Evolutionary conservation across 2,329 filamentous ascomycete species (phyloP), one percentile per base, ranked within the genome.

Genomic region (Aurifilum marmelostoma): DNA sequence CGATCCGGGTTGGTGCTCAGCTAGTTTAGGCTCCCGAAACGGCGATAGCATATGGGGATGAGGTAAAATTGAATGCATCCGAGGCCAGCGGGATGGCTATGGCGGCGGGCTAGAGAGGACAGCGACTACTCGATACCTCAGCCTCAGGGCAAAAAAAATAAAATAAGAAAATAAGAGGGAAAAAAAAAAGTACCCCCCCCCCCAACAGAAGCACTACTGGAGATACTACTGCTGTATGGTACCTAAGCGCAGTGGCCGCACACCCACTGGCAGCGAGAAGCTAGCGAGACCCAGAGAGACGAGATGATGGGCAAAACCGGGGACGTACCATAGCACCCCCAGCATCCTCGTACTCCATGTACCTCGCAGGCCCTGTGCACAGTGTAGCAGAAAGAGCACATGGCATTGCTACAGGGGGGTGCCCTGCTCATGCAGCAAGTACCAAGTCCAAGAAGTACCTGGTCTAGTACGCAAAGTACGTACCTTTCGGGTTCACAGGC

Each of bases 211-310:
- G 67, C 60, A 50, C 69, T 63, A 65, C 65, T 60, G 47, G 69
- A 43, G 43, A 47, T 47, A 47, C 43, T n/a, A n/a, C n/a, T n/a
- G n/a, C n/a, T n/a, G n/a, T 43, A 43, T 43, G 41, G 41, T 43
- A 66, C 64, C 58, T 69, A 66, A 66, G 63, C 50, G 61, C 67
- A 68, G 47, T 41, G 43, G 39, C 60, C 58, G 54, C 65, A 37
- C 39, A 58, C 50, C 27, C 58, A 63, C 37, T 54, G 34, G 32
- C 39, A 56, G 67, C 54, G 61, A 63, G 61, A 60, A 41, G 18
- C 52, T 47, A 89, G 88, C 71, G 89, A 93, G 74, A 89, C 93
- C 73, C 89, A 92, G 77, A 92, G 77, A 66, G 69, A 68, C 58
- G 58, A 70, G 63, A 68, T 59, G 66, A 65, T 39, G n/a, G 39